Evolutionary conservation across 2,329 filamentous ascomycete species (phyloP).

Genomic region (Exophiala alcalophila): DNA sequence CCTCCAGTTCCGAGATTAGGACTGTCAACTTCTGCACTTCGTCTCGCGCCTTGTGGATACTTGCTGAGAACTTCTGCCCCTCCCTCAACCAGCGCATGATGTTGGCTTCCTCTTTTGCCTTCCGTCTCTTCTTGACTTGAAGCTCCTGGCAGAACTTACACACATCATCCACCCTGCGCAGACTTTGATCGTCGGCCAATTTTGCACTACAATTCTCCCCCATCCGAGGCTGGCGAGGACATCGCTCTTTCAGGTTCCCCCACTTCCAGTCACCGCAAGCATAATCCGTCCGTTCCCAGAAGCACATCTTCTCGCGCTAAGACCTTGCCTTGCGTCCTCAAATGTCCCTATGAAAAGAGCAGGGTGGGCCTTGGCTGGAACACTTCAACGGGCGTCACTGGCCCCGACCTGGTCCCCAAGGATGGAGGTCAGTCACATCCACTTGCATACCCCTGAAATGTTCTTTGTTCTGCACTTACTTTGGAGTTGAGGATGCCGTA

Average conservation of each 20-base stretch:
- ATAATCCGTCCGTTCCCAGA: conserved; percentile 26
- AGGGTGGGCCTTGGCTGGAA: too few species aligned
- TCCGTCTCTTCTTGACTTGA: conserved; percentile 21
- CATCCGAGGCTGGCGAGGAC: conserved; percentile 29
- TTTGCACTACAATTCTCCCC: conserved; percentile 30
- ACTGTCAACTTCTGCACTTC: conserved; percentile 19
- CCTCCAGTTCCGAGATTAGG: conserved; percentile 22
- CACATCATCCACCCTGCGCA: conserved; percentile 18
- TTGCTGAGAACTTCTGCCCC: conserved; percentile 23
- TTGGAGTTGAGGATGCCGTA: too few species aligned
- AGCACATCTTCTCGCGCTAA: conserved; percentile 24
- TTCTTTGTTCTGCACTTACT: too few species aligned
- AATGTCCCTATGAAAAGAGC: too few species aligned
- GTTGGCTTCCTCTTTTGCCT: conserved; percentile 25
- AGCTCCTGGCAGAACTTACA: conserved; percentile 30
- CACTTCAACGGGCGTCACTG: too few species aligned
- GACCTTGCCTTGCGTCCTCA: too few species aligned
- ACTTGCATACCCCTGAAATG: too few species aligned
- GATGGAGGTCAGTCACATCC: too few species aligned
- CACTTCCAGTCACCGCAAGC: conserved; percentile 30
- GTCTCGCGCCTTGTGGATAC: conserved; percentile 24
- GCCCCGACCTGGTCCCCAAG: too few species aligned
- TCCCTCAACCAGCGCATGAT: conserved; percentile 27
- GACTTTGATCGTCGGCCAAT: conserved; percentile 19
- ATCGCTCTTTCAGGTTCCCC: conserved; percentile 32